Percentiles rank a stretch among this genome's conserved stretches.
phyloP scores from a whole-genome alignment of 2,329 filamentous ascomycete genomes.

The Xylaria sp. region DNA sequence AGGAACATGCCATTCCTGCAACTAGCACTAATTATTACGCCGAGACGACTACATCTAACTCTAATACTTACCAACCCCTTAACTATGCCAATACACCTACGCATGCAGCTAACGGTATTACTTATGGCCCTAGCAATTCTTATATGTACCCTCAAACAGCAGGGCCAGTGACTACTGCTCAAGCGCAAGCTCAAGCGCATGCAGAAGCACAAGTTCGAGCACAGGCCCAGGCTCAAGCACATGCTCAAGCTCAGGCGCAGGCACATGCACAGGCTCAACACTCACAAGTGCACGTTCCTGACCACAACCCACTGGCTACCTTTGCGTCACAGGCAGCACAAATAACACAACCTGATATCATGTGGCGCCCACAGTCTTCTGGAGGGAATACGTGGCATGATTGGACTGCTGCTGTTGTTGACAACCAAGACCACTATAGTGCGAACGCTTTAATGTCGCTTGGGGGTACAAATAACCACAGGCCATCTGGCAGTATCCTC shows the following conservation, averaged over 20 bases:
- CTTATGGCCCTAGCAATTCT: constrained; percentile 43
- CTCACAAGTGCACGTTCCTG: constrained; percentile 35
- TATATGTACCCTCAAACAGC: constrained; percentile 46
- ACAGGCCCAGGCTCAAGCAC: constrained; percentile 36
- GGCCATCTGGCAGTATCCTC: constrained; percentile 38
- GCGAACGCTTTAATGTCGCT: constrained; percentile 61
- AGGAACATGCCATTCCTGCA: constrained; percentile 41
- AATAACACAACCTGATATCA: constrained; percentile 46
- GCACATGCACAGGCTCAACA: constrained; percentile 36
- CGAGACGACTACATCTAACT: constrained; percentile 41
- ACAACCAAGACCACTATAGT: constrained; percentile 61
- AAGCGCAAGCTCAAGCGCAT: constrained; percentile 41
- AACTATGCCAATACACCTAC: constrained; percentile 43
- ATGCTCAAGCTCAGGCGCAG: constrained; percentile 41
- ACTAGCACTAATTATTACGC: constrained; percentile 44
- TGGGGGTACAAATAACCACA: constrained; percentile 45
- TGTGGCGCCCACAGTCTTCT: constrained; percentile 47
- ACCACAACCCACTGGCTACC: constrained; percentile 45
- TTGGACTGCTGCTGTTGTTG: constrained; percentile 63
- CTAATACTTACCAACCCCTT: constrained; percentile 44
- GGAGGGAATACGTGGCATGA: constrained; percentile 62
- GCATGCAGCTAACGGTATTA: constrained; percentile 42
- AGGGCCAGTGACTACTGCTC: constrained; percentile 41
- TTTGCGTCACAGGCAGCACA: constrained; percentile 47
- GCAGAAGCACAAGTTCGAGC: constrained; percentile 43